Conservation (phyloP, 2,329 filamentous ascomycete genomes). For the Talaromyces sp. region DNA sequence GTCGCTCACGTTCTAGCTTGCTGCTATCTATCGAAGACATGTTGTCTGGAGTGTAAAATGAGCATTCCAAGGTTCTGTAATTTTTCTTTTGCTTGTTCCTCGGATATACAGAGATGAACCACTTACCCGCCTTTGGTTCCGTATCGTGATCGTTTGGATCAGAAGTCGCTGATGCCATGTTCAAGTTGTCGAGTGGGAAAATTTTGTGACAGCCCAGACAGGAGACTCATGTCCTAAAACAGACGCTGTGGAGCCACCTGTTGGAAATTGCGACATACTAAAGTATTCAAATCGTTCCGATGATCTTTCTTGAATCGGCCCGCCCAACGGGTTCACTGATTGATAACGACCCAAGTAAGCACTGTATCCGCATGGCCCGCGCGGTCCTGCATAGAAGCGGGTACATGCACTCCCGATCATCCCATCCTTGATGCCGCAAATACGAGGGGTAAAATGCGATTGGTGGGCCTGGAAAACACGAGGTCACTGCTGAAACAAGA, state of each 20-base stretch:
- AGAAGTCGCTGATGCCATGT: neutral
- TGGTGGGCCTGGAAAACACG: neutral
- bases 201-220: neutral
- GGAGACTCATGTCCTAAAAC: neutral
- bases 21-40: neutral
- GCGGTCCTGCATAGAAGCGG: slow-evolving; percentile 5
- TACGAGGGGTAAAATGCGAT: neutral
- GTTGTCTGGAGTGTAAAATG: neutral
- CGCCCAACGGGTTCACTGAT: slow-evolving; percentile 4
- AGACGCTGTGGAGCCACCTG: neutral
- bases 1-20: neutral
- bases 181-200: neutral
- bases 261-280: neutral
- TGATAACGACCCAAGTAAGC: slow-evolving; percentile 8
- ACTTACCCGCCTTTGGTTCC: neutral
- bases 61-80: neutral
- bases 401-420: neutral
- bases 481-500: neutral
- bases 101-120: neutral
- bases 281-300: neutral
- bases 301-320: neutral
- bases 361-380: slow-evolving; percentile 11
- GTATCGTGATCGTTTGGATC: neutral
- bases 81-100: neutral
- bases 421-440: neutral